Percentiles rank a stretch among this genome's conserved stretches.
Evolutionary conservation across 176 grass and related monocot genomes (phyloP).

Genomic region (Avena sativa): DNA sequence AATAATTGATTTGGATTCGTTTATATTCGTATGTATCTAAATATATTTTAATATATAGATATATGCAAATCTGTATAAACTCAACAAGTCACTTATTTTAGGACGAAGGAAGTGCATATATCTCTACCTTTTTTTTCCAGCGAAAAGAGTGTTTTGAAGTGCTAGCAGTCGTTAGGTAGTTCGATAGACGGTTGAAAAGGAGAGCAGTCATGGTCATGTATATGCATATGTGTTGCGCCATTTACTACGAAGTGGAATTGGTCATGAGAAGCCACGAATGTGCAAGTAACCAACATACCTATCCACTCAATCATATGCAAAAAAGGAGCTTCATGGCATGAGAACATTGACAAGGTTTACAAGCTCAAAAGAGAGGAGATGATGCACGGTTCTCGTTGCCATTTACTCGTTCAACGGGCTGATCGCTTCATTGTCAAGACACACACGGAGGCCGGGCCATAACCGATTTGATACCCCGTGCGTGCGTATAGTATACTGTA

Average conservation of each 20-base stretch:
- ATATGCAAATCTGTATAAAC: not conserved
- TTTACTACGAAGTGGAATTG: not conserved
- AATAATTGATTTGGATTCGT: too few species aligned
- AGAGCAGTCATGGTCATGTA: not conserved
- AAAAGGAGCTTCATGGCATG: not conserved
- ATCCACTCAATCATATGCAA: not conserved
- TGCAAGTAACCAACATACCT: not conserved
- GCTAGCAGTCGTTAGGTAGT: not conserved
- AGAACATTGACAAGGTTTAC: not conserved
- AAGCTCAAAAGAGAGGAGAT: not conserved
- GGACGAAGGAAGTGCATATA: not conserved
- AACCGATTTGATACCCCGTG: not conserved
- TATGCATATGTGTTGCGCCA: not conserved
- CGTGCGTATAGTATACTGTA: not conserved
- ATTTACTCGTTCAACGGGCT: not conserved
- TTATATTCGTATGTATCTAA: too few species aligned
- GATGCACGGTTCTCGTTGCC: not conserved
- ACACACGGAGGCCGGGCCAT: not conserved
- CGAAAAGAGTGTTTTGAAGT: not conserved
- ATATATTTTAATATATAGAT: too few species aligned
- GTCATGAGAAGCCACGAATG: not conserved
- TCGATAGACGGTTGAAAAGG: not conserved
- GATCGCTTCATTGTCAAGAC: conserved; percentile 40
- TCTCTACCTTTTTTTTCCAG: not conserved
- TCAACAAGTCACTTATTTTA: not conserved